Evolutionary conservation across 192 early-diverging fungal genomes (phyloP).

Genomic region (Coemansia reversa): DNA sequence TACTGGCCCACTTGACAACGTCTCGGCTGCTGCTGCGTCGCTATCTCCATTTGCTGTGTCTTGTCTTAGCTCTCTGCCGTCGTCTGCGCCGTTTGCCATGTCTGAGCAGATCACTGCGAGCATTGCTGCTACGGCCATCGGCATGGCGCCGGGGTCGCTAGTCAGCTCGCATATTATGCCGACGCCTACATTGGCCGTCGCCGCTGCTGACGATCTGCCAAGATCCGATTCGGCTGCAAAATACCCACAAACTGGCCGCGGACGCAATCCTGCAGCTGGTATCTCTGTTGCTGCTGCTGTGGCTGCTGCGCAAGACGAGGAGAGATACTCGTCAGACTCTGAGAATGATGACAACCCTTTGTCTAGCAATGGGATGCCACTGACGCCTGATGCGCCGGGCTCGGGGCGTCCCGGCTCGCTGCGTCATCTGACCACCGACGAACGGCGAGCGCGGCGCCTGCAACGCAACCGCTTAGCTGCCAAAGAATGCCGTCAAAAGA

Average conservation of each 20-base stretch:
- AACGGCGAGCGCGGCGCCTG: constrained; percentile 72
- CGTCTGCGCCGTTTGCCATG: constrained; percentile 12
- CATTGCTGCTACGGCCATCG: constrained; percentile 5
- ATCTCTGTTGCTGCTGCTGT: constrained; percentile 6
- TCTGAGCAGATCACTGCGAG: constrained; percentile 8
- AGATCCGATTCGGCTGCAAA: background rate
- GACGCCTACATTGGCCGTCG: background rate
- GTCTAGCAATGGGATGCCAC: constrained; percentile 32
- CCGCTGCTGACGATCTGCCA: background rate
- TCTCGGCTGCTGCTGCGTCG: constrained; percentile 1
- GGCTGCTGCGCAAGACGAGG: background rate
- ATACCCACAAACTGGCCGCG: background rate
- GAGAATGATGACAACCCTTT: constrained; percentile 4
- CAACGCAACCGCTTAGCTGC: constrained; percentile 77
- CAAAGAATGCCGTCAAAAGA: constrained; percentile 82
- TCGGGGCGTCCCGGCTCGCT: constrained; percentile 52
- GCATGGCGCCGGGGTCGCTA: background rate
- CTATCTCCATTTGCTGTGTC: constrained; percentile 17
- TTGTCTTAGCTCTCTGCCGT: constrained; percentile 18
- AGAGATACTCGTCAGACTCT: background rate
- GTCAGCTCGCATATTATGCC: background rate
- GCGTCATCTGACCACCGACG: constrained; percentile 61
- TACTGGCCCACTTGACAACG: background rate
- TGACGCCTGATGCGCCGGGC: constrained; percentile 53
- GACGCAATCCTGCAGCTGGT: constrained; percentile 19